Base-by-base conservation (phyloP, 495 filamentous ascomycete genomes). In the Talaromyces proteolyticus region DNA sequence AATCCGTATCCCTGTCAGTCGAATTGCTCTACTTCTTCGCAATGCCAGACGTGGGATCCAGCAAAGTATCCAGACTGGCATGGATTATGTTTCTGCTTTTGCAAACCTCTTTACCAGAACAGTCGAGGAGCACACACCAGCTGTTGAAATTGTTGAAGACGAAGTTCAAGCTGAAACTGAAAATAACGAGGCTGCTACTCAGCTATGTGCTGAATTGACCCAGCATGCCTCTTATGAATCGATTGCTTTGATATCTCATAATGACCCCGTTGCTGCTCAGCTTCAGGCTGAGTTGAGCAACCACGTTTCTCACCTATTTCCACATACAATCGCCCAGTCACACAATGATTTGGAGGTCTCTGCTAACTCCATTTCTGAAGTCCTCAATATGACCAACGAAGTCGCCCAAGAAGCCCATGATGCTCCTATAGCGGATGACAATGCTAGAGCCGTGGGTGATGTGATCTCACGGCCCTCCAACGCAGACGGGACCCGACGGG, bases 261-360 rank as follows among this genome's bases (percentile, higher is more conserved):
- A 14, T 34, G 29, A 34, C 29, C 29, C 29, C 14, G 29, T 34
- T 4, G 21, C 47, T 41, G 37, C 36, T 22, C 47, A 49, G 21
- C 25, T 49, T 19, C 47, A 49, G 40, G 34, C 47, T 5, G 47
- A 49, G n/a, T 20, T 47, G 12, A 4, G 17, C 36, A 18, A 37
- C n/a, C 45, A 47, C 14, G 4, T 26, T 19, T 38, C 45, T 47
- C 45, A 23, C 17, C 25, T 14, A 16, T 4, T 19, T 21, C 45
- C 7, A 11, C 45, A 17, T 21, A 11, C n/a, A 10, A 29, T 21
- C 19, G 18, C 2, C 12, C 45, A 47, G 16, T n/a, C 16, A n/a
- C 23, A 47, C 29, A 8, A 8, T 34, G 8, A 1, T 14, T 34
- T 34, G 29, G 29, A 34, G 20, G 14, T 4, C 29, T 37, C 20